phyloP scores from a whole-genome alignment of 2,329 filamentous ascomycete species.

The Alternaria ventricosa region DNA sequence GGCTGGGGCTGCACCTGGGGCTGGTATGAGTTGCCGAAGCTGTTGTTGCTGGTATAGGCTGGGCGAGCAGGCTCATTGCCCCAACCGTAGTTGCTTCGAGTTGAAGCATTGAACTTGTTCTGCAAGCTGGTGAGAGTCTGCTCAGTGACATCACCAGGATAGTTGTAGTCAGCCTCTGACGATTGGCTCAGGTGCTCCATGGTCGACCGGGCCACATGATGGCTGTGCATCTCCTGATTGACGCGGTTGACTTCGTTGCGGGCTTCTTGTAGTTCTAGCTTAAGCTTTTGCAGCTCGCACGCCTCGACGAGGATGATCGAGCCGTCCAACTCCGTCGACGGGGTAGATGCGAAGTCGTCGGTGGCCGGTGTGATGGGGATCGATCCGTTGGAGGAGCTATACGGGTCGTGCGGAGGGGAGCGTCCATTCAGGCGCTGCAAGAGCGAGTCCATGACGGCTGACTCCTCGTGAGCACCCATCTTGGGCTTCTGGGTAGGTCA shows the following conservation, averaged over 20 bases:
- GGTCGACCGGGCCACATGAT: slow-evolving; percentile 66
- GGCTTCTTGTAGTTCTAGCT: slow-evolving; percentile 73
- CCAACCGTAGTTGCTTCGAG: slow-evolving; percentile 50
- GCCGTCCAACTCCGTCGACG: slow-evolving; percentile 33
- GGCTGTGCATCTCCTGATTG: slow-evolving; percentile 73
- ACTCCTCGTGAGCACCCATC: slow-evolving; percentile 47
- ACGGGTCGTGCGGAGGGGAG: slow-evolving; percentile 56
- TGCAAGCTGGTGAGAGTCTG: slow-evolving; percentile 59
- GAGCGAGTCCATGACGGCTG: slow-evolving; percentile 64
- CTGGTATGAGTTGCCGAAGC: slow-evolving; percentile 32
- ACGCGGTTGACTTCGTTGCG: slow-evolving; percentile 74
- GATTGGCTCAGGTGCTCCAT: slow-evolving; percentile 63
- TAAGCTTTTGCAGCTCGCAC: slow-evolving; percentile 71
- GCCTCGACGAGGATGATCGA: slow-evolving; percentile 47
- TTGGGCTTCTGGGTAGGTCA: slow-evolving; percentile 57
- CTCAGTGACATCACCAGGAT: slow-evolving; percentile 55
- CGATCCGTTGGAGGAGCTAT: slow-evolving; percentile 65
- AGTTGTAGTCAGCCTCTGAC: slow-evolving; percentile 58
- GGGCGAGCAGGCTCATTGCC: slow-evolving; percentile 31
- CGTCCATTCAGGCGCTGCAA: slow-evolving; percentile 73
- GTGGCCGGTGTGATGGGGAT: slow-evolving; percentile 68
- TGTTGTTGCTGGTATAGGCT: slow-evolving; percentile 31
- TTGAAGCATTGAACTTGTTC: slow-evolving; percentile 58
- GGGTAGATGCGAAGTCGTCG: slow-evolving; percentile 56
- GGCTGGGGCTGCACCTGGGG: slow-evolving; percentile 9